phyloP scores from a whole-genome alignment of 495 filamentous ascomycete genomes.

The Hyaloscypha hepaticicola region DNA sequence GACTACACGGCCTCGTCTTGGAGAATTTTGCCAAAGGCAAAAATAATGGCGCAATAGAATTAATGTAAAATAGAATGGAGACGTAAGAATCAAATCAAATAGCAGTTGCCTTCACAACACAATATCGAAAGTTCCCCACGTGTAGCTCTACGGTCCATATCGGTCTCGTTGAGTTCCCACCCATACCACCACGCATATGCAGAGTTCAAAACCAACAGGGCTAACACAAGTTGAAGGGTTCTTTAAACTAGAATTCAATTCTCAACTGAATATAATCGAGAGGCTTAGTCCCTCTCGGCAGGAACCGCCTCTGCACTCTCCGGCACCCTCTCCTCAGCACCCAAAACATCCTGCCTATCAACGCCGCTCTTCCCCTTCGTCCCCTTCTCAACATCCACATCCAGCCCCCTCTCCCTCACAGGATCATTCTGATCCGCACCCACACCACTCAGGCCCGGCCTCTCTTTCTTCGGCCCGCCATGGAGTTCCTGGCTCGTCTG shows the following conservation, averaged over 20 bases:
- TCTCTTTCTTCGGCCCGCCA: constrained; percentile 52
- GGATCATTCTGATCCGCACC: constrained; percentile 39
- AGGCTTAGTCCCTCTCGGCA: constrained; percentile 34
- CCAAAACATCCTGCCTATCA: constrained; percentile 29
- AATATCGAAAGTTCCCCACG: too few relatives aligned
- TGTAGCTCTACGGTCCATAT: too few relatives aligned
- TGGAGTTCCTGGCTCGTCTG: constrained; percentile 59
- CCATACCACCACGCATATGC: too few relatives aligned
- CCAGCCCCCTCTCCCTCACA: constrained; percentile 38
- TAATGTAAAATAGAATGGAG: background rate
- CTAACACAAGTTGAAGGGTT: too few relatives aligned
- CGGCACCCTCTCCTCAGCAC: constrained; percentile 47
- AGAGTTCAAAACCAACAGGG: too few relatives aligned
- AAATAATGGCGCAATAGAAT: too few relatives aligned
- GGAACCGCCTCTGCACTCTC: constrained; percentile 48
- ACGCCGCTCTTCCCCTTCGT: constrained; percentile 36
- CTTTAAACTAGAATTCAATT: too few relatives aligned
- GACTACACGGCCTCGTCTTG: background rate
- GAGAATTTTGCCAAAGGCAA: background rate
- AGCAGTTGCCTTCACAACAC: too few relatives aligned
- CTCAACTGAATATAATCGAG: background rate
- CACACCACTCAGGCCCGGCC: constrained; percentile 53
- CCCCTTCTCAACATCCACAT: constrained; percentile 40
- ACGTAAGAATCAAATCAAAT: too few relatives aligned
- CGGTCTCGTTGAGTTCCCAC: too few relatives aligned